phyloP scores from a whole-genome alignment of 345 rosid genomes.

The Camelina neglecta region DNA sequence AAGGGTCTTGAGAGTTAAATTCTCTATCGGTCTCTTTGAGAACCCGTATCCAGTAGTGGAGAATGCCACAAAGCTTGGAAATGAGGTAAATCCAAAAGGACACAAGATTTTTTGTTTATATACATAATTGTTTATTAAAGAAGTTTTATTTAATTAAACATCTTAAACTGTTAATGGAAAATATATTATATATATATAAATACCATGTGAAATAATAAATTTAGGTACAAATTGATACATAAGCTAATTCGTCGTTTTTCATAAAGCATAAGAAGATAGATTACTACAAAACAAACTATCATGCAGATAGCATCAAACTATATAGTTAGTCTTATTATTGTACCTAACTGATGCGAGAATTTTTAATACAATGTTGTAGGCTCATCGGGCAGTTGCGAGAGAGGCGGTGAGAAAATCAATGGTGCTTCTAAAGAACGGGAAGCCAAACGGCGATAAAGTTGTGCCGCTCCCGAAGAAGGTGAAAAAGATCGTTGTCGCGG shows the following conservation, averaged over 20 bases:
- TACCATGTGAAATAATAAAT: background rate
- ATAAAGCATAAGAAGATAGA: background rate
- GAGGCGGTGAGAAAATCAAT: constrained; percentile 84
- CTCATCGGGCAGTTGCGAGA: constrained; percentile 71
- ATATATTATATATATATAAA: background rate
- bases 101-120: background rate
- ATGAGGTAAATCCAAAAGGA: constrained; percentile 50
- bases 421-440: constrained; percentile 75
- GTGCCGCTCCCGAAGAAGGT: constrained; percentile 66
- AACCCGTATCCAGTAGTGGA: constrained; percentile 54
- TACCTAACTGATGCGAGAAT: constrained; percentile 2
- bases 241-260: background rate
- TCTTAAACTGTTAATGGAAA: background rate
- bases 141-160: background rate
- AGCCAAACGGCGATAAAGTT: constrained; percentile 47
- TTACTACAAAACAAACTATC: background rate
- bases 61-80: constrained; percentile 53
- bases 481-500: constrained; percentile 63
- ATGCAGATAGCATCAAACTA: background rate
- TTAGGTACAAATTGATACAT: background rate
- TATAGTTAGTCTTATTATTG: background rate
- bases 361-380: constrained; percentile 42
- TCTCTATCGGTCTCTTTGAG: constrained; percentile 77
- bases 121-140: background rate
- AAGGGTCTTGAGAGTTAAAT: constrained; percentile 80